Evolutionary conservation across 257 asterid genomes (phyloP).

Genomic region (Osmanthus fragrans): DNA sequence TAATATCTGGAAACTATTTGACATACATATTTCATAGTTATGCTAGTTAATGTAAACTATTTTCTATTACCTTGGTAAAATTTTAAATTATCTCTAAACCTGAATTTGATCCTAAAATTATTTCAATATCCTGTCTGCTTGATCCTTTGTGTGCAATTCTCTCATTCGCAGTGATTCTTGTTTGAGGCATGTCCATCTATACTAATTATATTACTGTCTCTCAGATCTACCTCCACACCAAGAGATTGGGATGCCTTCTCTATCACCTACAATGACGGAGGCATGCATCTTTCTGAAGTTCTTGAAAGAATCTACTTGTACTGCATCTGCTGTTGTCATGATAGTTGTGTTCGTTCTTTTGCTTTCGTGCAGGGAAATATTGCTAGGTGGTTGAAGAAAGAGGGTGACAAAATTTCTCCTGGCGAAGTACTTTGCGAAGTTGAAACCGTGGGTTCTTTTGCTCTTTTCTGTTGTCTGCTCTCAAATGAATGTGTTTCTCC

Average conservation of each 20-base stretch:
- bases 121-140: conserved; percentile 14
- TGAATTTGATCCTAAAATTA: neutral
- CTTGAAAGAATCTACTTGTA: conserved; percentile 11
- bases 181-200: conserved; percentile 24
- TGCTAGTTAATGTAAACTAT: neutral
- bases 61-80: neutral
- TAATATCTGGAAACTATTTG: conserved; percentile 5
- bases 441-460: conserved; percentile 72
- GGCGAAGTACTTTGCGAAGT: conserved; percentile 99
- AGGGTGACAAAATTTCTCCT: conserved; percentile 88
- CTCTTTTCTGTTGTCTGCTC: conserved; percentile 22
- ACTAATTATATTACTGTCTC: conserved; percentile 27
- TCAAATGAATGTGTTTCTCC: conserved; percentile 9
- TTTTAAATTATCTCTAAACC: neutral
- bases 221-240: conserved; percentile 96
- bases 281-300: conserved; percentile 37
- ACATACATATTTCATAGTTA: neutral
- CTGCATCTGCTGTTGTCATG: conserved; percentile 16
- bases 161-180: conserved; percentile 7
- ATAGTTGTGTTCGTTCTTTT: conserved; percentile 22
- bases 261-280: conserved; percentile 99
- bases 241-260: conserved; percentile 99
- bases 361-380: conserved; percentile 72
- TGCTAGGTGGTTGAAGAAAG: conserved; percentile 98
- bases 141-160: conserved; percentile 4